Percentiles rank a stretch among this genome's conserved stretches.
Evolutionary conservation across 2,329 filamentous ascomycete genomes (phyloP).

Genomic region (Amphichorda felina): DNA sequence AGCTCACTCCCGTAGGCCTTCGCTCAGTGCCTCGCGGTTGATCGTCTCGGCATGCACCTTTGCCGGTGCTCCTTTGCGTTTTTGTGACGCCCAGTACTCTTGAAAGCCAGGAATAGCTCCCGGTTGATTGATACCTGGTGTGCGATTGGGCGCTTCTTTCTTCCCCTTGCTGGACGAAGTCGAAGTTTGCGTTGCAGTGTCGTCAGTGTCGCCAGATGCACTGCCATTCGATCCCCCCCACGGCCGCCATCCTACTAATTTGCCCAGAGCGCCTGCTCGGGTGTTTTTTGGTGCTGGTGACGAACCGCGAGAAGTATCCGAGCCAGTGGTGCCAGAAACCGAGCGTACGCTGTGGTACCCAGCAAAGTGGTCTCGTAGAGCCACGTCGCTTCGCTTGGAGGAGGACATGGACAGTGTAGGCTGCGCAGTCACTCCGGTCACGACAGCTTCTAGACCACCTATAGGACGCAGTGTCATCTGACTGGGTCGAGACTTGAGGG

Average conservation of each 20-base stretch:
- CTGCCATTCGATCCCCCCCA: slow-evolving; percentile 21
- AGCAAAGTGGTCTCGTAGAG: slow-evolving; percentile 44
- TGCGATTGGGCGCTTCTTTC: slow-evolving; percentile 29
- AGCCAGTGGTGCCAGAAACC: slow-evolving; percentile 17
- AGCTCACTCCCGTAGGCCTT: slow-evolving; percentile 34
- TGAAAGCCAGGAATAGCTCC: slow-evolving; percentile 64
- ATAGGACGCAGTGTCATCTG: slow-evolving; percentile 52
- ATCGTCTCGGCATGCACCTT: slow-evolving; percentile 45
- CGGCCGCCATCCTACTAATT: slow-evolving; percentile 35
- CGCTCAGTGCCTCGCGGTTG: slow-evolving; percentile 47
- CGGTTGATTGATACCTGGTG: slow-evolving; percentile 67
- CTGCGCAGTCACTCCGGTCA: slow-evolving; percentile 47
- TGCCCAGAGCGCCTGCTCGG: slow-evolving; percentile 21
- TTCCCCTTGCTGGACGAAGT: slow-evolving; percentile 8
- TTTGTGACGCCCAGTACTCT: slow-evolving; percentile 37
- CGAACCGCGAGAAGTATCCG: slow-evolving; percentile 13
- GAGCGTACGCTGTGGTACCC: slow-evolving; percentile 21
- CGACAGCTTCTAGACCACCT: slow-evolving; percentile 41
- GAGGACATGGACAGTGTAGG: slow-evolving; percentile 39
- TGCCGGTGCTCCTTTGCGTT: slow-evolving; percentile 38
- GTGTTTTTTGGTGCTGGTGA: slow-evolving; percentile 9
- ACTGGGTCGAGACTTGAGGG: slow-evolving; percentile 61
- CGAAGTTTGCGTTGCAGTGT: neutral
- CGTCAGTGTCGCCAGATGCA: neutral
- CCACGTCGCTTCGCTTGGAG: slow-evolving; percentile 36